These are phyloP conservation scores for Passalora sequoiae DNA, from an alignment of 2,329 filamentous ascomycete genomes.

Conservation along the genomic window DNA sequence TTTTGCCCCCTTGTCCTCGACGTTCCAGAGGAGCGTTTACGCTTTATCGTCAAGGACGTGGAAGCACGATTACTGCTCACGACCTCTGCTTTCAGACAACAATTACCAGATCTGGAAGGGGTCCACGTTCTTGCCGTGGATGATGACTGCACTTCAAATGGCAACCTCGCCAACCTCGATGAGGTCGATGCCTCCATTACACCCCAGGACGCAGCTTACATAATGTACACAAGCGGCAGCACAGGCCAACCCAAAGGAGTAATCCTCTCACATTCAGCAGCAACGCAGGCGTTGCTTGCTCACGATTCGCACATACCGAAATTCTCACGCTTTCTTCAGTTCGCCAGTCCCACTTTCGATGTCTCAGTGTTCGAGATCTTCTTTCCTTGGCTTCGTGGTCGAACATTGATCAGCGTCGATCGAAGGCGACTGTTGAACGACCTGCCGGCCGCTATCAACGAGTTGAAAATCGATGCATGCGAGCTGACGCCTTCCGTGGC, in stretches of 20 bases:
- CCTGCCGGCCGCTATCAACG: conserved; percentile 61
- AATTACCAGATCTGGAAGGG: conserved; percentile 35
- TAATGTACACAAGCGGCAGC: conserved; percentile 91
- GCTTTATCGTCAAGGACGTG: conserved; percentile 76
- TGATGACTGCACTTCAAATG: conserved; percentile 29
- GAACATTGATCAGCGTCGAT: conserved; percentile 67
- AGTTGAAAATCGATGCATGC: conserved; percentile 69
- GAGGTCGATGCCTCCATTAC: conserved; percentile 7
- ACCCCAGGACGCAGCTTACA: conserved; percentile 60
- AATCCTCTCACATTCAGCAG: conserved; percentile 71
- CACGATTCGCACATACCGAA: conserved; percentile 71
- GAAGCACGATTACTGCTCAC: conserved; percentile 64
- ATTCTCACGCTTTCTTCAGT: conserved; percentile 80
- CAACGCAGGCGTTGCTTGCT: conserved; percentile 73
- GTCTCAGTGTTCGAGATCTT: conserved; percentile 95
- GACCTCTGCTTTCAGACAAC: conserved; percentile 44
- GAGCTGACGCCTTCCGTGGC: conserved; percentile 87
- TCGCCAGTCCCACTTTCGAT: conserved; percentile 88
- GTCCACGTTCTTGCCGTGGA: conserved; percentile 42
- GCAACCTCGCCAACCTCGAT: not conserved
- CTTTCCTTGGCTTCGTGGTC: conserved; percentile 71
- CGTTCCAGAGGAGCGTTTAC: conserved; percentile 67
- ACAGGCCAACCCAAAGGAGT: conserved; percentile 89
- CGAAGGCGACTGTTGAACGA: conserved; percentile 68
- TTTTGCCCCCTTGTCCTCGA: conserved; percentile 83